Conservation (phyloP, 345 rosid species). For the Ricinus communis region DNA sequence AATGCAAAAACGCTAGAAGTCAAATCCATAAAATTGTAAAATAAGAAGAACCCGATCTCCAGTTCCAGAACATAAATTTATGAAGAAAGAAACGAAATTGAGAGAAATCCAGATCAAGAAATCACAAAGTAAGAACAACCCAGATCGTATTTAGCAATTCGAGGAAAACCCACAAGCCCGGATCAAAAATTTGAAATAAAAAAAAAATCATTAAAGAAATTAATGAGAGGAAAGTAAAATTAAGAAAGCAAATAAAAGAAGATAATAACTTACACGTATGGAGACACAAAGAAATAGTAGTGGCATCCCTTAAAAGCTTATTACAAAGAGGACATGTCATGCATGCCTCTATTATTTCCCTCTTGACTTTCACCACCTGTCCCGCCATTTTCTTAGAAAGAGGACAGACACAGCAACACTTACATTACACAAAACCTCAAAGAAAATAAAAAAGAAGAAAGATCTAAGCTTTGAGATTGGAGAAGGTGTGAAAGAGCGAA, state of each 20-base stretch:
- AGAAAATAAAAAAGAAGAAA: slow-evolving; percentile 1
- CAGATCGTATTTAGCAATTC: slow-evolving; percentile 19
- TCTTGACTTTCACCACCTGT: slow-evolving; percentile 49
- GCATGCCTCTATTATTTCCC: slow-evolving; percentile 58
- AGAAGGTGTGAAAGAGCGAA: not conserved
- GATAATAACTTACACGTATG: slow-evolving; percentile 72
- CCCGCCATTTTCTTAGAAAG: slow-evolving; percentile 34
- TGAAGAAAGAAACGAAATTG: not conserved
- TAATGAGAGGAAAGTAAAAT: not conserved
- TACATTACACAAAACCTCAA: slow-evolving; percentile 9
- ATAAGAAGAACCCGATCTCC: slow-evolving; percentile 10
- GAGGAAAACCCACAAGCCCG: slow-evolving; percentile 14
- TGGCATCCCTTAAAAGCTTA: slow-evolving; percentile 61
- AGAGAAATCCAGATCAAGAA: slow-evolving; percentile 22
- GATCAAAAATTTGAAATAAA: too few species aligned
- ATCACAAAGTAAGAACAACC: slow-evolving; percentile 11
- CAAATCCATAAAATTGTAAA: not conserved
- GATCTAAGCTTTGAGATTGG: not conserved
- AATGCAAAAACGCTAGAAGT: not conserved
- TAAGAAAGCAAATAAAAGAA: not conserved
- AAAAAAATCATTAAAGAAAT: too few species aligned
- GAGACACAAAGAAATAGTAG: slow-evolving; percentile 73
- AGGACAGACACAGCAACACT: not conserved
- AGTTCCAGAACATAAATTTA: slow-evolving; percentile 4
- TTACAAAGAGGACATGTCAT: slow-evolving; percentile 75